Base-by-base conservation (phyloP, 345 rosid genomes). In the Eucalyptus sp. region DNA sequence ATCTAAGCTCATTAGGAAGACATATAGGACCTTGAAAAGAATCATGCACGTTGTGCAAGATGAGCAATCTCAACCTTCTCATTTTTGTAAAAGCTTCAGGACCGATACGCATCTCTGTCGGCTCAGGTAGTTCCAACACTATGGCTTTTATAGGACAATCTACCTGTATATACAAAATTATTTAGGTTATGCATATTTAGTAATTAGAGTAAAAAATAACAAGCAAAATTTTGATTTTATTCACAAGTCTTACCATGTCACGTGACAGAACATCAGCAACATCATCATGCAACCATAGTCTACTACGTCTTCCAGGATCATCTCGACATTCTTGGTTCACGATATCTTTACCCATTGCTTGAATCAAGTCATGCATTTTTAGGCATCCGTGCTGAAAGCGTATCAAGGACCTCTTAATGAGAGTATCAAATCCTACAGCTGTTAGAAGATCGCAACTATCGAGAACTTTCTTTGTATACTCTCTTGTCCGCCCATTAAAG, bases 361-460 rank as follows among this genome's bases (percentile, higher is more conserved):
- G 79, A 66, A 66, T n/a, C 20, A 66, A 14, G 11, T 66, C 79
- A 66, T 66, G 79, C 79, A 66, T 9, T 29, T n/a, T 8, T 64
- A 33, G 37, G 37, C 3, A 2, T 33, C 10, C 1, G 0, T 0
- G 0, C 3, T n/a, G 41, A 64, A 64, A 14, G 1, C 20, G 1
- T 14, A 66, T 66, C 41, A n/a, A 14, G 2, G 41, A 66, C 79
- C 79, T 66, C 41, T 66, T 7, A 7, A 31, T 7, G 10, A 66
- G 79, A 66, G 3, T 66, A 7, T 66, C 41, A 14, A 66, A 66
- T 66, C 79, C 79, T 29, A 14, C 3, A 0, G 3, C 1, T 66
- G 11, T 15, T 0, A 2, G 20, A 66, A 66, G 20, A n/a, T n/a
- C 41, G 10, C 41, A 66, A 66, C 11, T 66, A 2, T 66, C 6